Evolutionary conservation across 2,329 filamentous ascomycete genomes (phyloP).

Genomic region (Parafenestella ontariensis): DNA sequence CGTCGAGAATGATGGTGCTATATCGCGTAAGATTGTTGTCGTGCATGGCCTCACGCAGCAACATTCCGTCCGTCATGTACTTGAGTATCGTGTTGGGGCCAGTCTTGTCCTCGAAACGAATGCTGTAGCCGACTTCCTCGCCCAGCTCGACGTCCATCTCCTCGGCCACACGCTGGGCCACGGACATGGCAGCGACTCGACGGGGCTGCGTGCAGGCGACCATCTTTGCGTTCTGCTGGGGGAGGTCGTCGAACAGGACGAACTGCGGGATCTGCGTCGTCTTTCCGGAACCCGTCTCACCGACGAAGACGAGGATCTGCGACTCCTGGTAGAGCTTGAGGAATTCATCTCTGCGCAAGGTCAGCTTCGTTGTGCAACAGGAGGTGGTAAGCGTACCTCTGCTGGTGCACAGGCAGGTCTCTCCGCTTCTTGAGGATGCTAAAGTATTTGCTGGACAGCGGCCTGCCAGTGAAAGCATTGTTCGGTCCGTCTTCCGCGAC

Average conservation of each 20-base stretch:
- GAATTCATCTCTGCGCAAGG: conserved; percentile 76
- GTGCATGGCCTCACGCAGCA: conserved; percentile 91
- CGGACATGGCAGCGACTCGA: conserved; percentile 96
- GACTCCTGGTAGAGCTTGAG: conserved; percentile 89
- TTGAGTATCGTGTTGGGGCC: conserved; percentile 91
- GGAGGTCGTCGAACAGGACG: conserved; percentile 94
- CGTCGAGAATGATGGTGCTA: conserved; percentile 96
- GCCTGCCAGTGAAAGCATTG: conserved; percentile 84
- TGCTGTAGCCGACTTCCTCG: conserved; percentile 94
- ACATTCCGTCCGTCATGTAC: conserved; percentile 99
- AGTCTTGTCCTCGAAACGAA: conserved; percentile 95
- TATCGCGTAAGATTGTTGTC: conserved; percentile 90
- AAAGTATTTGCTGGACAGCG: conserved; percentile 85
- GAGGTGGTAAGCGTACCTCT: conserved; percentile 65
- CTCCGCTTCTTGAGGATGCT: conserved; percentile 84
- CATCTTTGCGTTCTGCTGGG: conserved; percentile 84
- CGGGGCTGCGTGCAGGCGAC: conserved; percentile 97
- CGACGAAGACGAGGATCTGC: conserved; percentile 97
- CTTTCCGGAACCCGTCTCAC: conserved; percentile 99
- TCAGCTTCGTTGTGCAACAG: conserved; percentile 13
- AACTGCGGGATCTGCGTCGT: conserved; percentile 99
- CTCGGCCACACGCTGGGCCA: conserved; percentile 94
- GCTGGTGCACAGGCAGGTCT: conserved; percentile 88
- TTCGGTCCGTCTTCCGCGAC: conserved; percentile 78
- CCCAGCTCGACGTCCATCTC: conserved; percentile 93